Evolutionary conservation across 2,329 filamentous ascomycete genomes (phyloP).

Genomic region (Epichloe typhina): DNA sequence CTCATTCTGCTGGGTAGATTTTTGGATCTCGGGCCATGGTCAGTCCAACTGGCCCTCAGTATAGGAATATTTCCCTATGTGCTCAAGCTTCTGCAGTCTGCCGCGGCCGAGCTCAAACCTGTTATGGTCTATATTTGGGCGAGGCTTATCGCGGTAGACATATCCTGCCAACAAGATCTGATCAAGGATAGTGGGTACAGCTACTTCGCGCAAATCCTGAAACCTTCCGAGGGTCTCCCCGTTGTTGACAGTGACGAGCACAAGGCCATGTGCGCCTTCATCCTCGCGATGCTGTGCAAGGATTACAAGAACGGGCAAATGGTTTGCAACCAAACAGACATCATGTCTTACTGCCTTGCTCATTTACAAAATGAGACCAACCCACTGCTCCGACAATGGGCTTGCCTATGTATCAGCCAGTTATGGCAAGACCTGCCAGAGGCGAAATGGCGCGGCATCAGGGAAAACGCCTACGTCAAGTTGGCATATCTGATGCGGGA

Average conservation of each 20-base stretch:
- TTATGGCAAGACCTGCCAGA: constrained; percentile 84
- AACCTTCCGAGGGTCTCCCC: constrained; percentile 69
- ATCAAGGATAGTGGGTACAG: constrained; percentile 95
- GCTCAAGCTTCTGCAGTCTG: constrained; percentile 90
- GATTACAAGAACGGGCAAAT: constrained; percentile 84
- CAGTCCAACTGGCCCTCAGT: constrained; percentile 91
- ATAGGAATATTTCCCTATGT: constrained; percentile 99
- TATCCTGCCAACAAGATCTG: constrained; percentile 83
- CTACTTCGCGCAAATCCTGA: constrained; percentile 90
- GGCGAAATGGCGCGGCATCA: constrained; percentile 91
- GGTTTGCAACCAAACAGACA: constrained; percentile 79
- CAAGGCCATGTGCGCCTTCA: constrained; percentile 97
- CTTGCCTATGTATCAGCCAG: constrained; percentile 88
- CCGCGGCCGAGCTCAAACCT: constrained; percentile 85
- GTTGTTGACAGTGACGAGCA: constrained; percentile 86
- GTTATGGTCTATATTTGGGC: constrained; percentile 99
- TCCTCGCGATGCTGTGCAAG: constrained; percentile 93
- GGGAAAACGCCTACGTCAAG: constrained; percentile 75
- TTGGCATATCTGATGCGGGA: constrained; percentile 73
- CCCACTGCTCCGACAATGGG: constrained; percentile 84
- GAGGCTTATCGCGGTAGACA: constrained; percentile 84
- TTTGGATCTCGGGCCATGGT: constrained; percentile 91
- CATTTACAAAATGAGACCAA: constrained; percentile 82
- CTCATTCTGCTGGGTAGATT: constrained; percentile 88
- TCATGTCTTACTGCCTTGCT: constrained; percentile 75